A percentile compares a stretch with the other conserved stretches of the same genome.
Conservation (phyloP, 2,329 filamentous ascomycete genomes). For the Alternaria postmessia region DNA sequence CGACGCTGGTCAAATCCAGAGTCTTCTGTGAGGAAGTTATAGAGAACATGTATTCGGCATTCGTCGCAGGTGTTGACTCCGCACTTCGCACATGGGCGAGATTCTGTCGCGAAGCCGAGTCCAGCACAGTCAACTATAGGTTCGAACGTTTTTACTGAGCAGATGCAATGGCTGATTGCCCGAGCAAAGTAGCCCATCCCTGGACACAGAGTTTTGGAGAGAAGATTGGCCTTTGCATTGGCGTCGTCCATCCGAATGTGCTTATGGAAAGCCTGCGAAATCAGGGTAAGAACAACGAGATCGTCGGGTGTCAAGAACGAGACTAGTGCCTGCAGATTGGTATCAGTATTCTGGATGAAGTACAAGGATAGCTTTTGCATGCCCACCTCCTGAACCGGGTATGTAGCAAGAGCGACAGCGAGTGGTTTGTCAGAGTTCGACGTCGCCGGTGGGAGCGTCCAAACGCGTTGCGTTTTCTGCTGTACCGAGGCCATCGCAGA, state of each 20-base stretch:
- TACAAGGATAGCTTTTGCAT: neutral
- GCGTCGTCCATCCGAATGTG: constrained; percentile 16
- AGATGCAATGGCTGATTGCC: constrained; percentile 3
- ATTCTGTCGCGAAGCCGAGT: constrained; percentile 15
- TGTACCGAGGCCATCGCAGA: neutral
- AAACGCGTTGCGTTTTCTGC: neutral
- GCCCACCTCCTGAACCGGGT: constrained; percentile 18
- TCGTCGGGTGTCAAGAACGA: constrained; percentile 13
- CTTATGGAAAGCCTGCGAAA: constrained; percentile 10
- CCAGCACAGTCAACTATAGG: neutral
- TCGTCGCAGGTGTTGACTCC: constrained; percentile 38
- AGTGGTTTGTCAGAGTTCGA: constrained; percentile 9
- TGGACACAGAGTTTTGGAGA: constrained; percentile 21
- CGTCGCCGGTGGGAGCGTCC: constrained; percentile 6
- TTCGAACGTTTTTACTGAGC: constrained; percentile 9
- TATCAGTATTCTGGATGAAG: neutral
- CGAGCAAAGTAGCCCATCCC: constrained; percentile 7
- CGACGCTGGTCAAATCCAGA: constrained; percentile 26
- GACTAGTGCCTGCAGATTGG: constrained; percentile 4
- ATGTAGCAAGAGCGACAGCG: constrained; percentile 3
- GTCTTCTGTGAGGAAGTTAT: constrained; percentile 30
- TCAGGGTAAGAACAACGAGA: constrained; percentile 7
- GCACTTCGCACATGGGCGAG: constrained; percentile 29
- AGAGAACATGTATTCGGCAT: constrained; percentile 40
- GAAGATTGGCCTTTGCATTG: constrained; percentile 13